Evolutionary conservation across 495 filamentous ascomycete species (phyloP), one percentile per base, ranked within the genome.

Genomic region (Apiosordaria backusii): DNA sequence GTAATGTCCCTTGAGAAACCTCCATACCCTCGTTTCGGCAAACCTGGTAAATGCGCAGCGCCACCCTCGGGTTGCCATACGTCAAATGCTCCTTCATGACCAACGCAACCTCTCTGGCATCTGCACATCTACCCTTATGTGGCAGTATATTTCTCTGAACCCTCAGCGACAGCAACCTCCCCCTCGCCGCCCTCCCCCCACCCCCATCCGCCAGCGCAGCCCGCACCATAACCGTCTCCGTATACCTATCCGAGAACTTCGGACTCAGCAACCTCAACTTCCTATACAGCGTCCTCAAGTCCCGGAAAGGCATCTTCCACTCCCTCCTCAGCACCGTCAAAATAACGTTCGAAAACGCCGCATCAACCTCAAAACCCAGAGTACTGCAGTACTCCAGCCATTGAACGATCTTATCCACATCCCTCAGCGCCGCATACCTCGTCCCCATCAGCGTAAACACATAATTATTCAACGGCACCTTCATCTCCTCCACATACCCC

Each of bases 371-470:
- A 63, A 76, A 78, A 13, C 77, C 77, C 5, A 70, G 62, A 23
- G 50, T 24, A 26, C 52, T 60, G 63, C 76, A 82, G 45, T 75
- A 71, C n/a, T 67, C 61, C 24, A 82, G 57, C 81, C 80, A 83
- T 59, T 62, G 65, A 45, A 76, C 59, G 21, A 79, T 77, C 4
- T 67, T 73, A 58, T 63, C 61, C 25, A 78, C 67, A 64, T 85
- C 83, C n/a, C 71, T 74, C 22, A 75, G 65, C 54, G 72, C 69
- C 13, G 65, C 79, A 66, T 81, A 84, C 25, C 72, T 75, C 24
- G 81, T 78, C n/a, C 80, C 75, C 70, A 86, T 75, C 7, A 82
- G n/a, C 22, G 76, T 80, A 40, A 81, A 77, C 21, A 77, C 71
- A 50, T 75, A 76, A 35, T 62, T 66, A 60, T 71, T 75, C 24